A percentile compares a stretch with the other conserved stretches of the same genome.
Evolutionary conservation across 2,329 filamentous ascomycete genomes (phyloP).

Genomic region (Acarospora socialis): DNA sequence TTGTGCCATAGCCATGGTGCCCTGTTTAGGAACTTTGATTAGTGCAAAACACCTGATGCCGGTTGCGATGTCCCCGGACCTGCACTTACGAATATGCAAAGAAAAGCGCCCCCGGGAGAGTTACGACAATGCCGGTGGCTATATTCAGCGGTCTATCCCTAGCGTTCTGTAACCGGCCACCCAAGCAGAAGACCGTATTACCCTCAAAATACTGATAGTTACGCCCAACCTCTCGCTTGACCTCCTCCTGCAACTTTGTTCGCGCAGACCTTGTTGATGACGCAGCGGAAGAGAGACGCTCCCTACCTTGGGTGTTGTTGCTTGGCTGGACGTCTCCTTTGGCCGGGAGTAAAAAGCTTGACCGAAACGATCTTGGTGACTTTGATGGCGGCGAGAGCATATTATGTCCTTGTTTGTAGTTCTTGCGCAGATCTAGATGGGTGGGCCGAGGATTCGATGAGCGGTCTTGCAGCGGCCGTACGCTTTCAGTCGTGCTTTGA

Average conservation of each 20-base stretch:
- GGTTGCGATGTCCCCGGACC: no score
- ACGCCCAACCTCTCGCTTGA: constrained; percentile 40
- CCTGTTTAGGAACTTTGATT: constrained; percentile 22
- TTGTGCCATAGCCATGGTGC: constrained; percentile 76
- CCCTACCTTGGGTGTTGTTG: constrained; percentile 52
- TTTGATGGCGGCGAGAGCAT: constrained; percentile 47
- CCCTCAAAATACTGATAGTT: constrained; percentile 91
- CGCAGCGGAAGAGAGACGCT: constrained; percentile 68
- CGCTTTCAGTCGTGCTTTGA: constrained; percentile 60
- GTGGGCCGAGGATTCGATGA: constrained; percentile 26
- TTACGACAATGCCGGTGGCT: constrained; percentile 65
- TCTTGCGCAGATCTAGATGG: constrained; percentile 46
- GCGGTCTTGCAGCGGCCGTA: constrained; percentile 54
- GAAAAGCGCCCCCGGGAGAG: constrained; percentile 68
- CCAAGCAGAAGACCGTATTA: constrained; percentile 79
- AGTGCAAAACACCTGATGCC: constrained; percentile 12
- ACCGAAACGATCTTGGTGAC: constrained; percentile 63
- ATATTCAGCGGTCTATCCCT: constrained; percentile 79
- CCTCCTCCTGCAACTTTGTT: constrained; percentile 26
- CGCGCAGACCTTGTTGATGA: constrained; percentile 55
- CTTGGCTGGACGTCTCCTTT: constrained; percentile 37
- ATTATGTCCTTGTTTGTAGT: constrained; percentile 39
- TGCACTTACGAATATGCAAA: constrained; percentile 57
- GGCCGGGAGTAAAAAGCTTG: constrained; percentile 54
- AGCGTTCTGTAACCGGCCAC: constrained; percentile 78